Evolutionary conservation across 148 eudicot genomes (phyloP).

Genomic region (Amaranthus cruentus): DNA sequence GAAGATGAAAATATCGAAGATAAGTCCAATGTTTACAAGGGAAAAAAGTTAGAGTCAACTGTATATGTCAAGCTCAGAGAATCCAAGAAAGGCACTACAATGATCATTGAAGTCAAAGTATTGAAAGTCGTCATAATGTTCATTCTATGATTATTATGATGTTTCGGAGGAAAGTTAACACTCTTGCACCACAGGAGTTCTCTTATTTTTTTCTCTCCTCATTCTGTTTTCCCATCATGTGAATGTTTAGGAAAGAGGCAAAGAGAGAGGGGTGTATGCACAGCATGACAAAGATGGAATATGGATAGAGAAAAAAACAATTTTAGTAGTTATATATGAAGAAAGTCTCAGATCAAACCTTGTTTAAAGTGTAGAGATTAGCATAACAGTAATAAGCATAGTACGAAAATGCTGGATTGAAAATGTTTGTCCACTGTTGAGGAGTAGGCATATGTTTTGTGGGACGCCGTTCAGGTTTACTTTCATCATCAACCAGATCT

Average conservation of each 20-base stretch:
- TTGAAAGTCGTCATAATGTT: too few relatives aligned
- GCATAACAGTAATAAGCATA: constrained; percentile 96
- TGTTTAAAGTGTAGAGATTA: constrained; percentile 92
- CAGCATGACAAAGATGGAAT: neutral
- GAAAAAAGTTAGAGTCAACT: too few relatives aligned
- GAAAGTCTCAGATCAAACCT: constrained; percentile 38
- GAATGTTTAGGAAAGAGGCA: neutral
- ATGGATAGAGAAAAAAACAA: neutral
- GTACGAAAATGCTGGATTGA: constrained; percentile 94
- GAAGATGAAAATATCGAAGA: too few relatives aligned
- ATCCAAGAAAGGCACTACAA: too few relatives aligned
- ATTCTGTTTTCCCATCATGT: neutral
- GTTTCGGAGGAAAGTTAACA: too few relatives aligned
- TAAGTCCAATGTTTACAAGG: too few relatives aligned
- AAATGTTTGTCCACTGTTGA: constrained; percentile 87
- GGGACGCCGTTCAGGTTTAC: constrained; percentile 98
- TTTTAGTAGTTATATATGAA: neutral
- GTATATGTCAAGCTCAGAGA: too few relatives aligned
- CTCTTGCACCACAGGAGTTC: too few relatives aligned
- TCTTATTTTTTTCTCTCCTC: neutral
- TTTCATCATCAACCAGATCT: constrained; percentile 98
- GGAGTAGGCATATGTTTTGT: constrained; percentile 99
- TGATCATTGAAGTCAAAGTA: too few relatives aligned
- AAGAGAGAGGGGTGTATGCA: neutral
- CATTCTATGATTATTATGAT: too few relatives aligned